Conservation (phyloP, 805 yeast species). For the Zygoascus biomembranicola region DNA sequence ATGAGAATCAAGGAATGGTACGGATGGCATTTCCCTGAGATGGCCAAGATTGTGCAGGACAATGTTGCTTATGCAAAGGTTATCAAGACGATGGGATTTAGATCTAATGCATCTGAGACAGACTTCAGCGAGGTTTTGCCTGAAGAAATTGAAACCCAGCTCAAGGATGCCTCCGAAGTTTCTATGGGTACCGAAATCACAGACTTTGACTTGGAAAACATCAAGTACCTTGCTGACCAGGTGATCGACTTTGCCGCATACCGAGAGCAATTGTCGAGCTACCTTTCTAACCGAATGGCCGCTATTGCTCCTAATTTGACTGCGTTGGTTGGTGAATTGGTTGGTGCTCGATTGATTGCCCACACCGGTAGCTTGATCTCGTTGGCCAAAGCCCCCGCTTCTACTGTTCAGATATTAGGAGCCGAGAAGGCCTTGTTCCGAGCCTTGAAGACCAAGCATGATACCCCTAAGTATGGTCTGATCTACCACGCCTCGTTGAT, state of each 20-base stretch:
- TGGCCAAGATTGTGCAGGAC: conserved; percentile 94
- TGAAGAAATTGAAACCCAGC: conserved; percentile 73
- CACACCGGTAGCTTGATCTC: conserved; percentile 94
- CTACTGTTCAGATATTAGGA: conserved; percentile 95
- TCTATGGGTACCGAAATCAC: conserved; percentile 99
- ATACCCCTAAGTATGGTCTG: conserved; percentile 97
- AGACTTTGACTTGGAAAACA: conserved; percentile 78
- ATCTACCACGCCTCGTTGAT: conserved; percentile 94
- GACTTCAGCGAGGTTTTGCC: conserved; percentile 88
- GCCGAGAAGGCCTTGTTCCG: conserved; percentile 98
- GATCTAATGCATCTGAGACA: conserved; percentile 83
- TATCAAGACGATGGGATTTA: conserved; percentile 85
- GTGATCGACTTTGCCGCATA: conserved; percentile 93
- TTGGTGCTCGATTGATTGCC: conserved; percentile 96
- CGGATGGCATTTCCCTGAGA: conserved; percentile 99
- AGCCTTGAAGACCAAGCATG: conserved; percentile 96
- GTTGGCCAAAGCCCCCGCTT: conserved; percentile 96
- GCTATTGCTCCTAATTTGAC: conserved; percentile 98
- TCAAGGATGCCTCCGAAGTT: conserved; percentile 94
- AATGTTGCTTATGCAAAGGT: conserved; percentile 95
- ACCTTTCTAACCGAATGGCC: conserved; percentile 90
- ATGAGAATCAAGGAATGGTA: conserved; percentile 99
- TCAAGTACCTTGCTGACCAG: conserved; percentile 87
- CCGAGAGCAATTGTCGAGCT: conserved; percentile 92
- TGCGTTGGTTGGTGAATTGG: conserved; percentile 91